Evolutionary conservation across 2,329 filamentous ascomycete genomes (phyloP).

Genomic region (Cladobotryum mycophilum): DNA sequence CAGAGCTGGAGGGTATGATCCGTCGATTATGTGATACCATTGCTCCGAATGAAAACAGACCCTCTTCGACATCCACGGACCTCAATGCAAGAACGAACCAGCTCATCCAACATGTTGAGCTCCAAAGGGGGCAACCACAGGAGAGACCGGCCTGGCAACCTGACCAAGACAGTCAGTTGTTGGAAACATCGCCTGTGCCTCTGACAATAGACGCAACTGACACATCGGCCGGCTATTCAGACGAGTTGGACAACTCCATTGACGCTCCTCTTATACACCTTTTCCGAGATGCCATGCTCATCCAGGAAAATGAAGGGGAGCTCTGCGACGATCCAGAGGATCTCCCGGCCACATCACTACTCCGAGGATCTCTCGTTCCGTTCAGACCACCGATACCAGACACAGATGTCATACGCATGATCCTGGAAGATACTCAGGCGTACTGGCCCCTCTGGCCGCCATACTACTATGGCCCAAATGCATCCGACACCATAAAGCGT

Average conservation of each 20-base stretch:
- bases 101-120: slow-evolving; percentile 2
- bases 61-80: neutral
- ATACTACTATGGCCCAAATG: slow-evolving; percentile 10
- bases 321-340: slow-evolving; percentile 9
- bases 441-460: slow-evolving; percentile 22
- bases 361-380: slow-evolving; percentile 10
- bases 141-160: neutral
- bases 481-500: slow-evolving; percentile 2
- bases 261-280: slow-evolving; percentile 10
- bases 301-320: slow-evolving; percentile 8
- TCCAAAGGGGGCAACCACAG: neutral
- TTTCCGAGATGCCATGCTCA: slow-evolving; percentile 12
- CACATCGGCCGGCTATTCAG: neutral
- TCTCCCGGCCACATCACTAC: neutral
- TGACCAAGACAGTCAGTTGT: too few species aligned
- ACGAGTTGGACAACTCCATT: neutral
- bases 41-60: slow-evolving; percentile 1
- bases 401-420: slow-evolving; percentile 10
- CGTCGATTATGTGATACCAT: neutral
- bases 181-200: neutral
- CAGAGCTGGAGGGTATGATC: slow-evolving; percentile 22
- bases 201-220: neutral
- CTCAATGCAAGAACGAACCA: neutral
- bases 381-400: slow-evolving; percentile 11
- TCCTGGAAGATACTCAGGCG: slow-evolving; percentile 17